Evolutionary conservation across 169 alveolate species (phyloP).

Genomic region (Neospora caninum): DNA sequence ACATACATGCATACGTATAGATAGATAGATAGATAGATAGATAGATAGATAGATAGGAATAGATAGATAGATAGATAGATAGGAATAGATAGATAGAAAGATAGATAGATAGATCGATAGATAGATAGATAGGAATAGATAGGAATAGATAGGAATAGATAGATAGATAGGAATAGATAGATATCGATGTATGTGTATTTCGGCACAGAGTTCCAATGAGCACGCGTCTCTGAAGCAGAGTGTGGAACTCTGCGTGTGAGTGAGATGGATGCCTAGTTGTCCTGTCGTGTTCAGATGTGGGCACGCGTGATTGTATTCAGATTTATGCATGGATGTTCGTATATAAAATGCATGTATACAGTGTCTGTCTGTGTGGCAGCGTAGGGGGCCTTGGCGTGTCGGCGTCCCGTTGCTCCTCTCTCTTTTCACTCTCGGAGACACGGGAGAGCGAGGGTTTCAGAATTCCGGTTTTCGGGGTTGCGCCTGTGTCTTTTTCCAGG

Average conservation of each 20-base stretch:
- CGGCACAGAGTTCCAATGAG: no score
- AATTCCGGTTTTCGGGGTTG: no score
- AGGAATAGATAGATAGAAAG: not conserved
- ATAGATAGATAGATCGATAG: not conserved
- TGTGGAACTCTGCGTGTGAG: not conserved
- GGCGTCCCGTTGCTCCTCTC: no score
- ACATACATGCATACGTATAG: not conserved
- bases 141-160: not conserved
- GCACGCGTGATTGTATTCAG: not conserved
- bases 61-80: not conserved
- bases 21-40: not conserved
- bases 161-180: not conserved
- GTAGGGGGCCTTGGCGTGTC: no score
- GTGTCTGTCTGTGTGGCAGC: no score
- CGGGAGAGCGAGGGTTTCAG: no score
- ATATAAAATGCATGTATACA: not conserved
- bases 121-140: no score
- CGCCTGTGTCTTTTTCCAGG: conserved; percentile 3
- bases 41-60: not conserved
- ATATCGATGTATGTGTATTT: not conserved
- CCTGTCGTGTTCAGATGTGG: not conserved
- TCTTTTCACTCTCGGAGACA: no score
- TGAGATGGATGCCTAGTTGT: not conserved
- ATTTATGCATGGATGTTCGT: not conserved
- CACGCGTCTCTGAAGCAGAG: no score